Base-by-base conservation (phyloP, 1,139 yeast genomes). In the Zygotorulaspora mrakii region DNA sequence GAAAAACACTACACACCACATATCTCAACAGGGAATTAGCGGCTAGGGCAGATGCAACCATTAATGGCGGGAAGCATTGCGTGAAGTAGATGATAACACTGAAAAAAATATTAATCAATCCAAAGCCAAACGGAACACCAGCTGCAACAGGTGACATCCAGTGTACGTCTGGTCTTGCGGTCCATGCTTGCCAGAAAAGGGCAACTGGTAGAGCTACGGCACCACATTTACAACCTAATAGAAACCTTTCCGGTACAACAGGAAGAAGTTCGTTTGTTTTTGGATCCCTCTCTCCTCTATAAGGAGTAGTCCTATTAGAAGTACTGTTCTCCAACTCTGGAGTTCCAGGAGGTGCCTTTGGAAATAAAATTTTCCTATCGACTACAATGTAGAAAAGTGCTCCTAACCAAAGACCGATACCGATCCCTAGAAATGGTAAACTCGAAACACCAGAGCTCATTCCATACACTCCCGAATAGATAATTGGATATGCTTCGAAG, bases 131-230 rank as follows among this genome's bases (percentile, higher is more conserved):
- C 27, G 88, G 82, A 27, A 78, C 71, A 48, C 87, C 88, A 0
- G 91, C 79, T 22, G 83, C 76, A 31, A 80, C 70, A 9, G 94
- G 88, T 11, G 78, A 82, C 68, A 83, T 78, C 94, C 94, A 86
- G 61, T 84, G 94, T 21, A 83, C 76, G 27, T 65, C 60, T 2
- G 52, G 48, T 54, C 76, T 73, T 5, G 86, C 75, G 3, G 89
- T 73, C 94, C 94, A 84, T 10, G 82, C 94, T 45, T 83, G 69
- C 94, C 94, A 84, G 63, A 85, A 84, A 43, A 84, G 68, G 0
- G 86, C 73, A 32, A 79, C 68, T 12, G 89, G 89, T 46, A 84
- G 66, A 17, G 77, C 71, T 22, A 81, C 58, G 2, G 88, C 77
- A 18, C 86, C 83, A 43, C 77, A 61, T 48, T 76, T 73, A 43